These are phyloP conservation scores for Mortierella claussenii DNA, from an alignment of 192 early-diverging fungal genomes.

Conservation along the genomic window DNA sequence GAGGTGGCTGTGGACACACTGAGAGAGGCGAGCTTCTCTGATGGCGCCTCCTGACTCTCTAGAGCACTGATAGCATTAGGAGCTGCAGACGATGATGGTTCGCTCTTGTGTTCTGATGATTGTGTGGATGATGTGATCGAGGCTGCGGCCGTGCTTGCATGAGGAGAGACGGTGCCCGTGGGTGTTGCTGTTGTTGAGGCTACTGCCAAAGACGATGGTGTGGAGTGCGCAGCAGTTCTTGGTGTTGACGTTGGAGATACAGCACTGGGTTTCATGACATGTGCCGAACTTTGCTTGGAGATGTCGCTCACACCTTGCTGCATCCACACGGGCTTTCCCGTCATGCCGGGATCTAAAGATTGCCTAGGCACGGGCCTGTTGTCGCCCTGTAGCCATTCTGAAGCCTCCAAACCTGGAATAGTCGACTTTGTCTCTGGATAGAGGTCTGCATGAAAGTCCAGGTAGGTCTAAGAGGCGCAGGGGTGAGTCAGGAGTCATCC, in stretches of 20 bases:
- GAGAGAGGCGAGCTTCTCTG: not conserved
- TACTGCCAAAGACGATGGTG: not conserved
- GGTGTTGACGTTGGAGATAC: not conserved
- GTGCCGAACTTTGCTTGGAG: not conserved
- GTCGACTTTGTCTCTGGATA: constrained; percentile 83
- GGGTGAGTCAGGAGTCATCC: too few species aligned
- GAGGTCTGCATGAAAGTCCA: constrained; percentile 87
- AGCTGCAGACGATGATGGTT: not conserved
- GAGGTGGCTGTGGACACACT: not conserved
- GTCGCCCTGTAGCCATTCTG: constrained; percentile 70
- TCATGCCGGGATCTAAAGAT: constrained; percentile 63
- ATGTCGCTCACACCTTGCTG: constrained; percentile 2
- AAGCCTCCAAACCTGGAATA: constrained; percentile 62
- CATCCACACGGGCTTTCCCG: constrained; percentile 21
- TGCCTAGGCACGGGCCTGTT: constrained; percentile 52
- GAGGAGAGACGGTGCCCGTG: not conserved
- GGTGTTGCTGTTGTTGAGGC: not conserved
- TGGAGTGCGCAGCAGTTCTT: not conserved
- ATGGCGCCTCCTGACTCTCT: not conserved
- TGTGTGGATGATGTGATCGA: constrained; percentile 1
- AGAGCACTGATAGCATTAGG: not conserved
- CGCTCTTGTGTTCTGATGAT: not conserved
- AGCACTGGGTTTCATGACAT: not conserved
- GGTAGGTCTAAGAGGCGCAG: constrained; percentile 73
- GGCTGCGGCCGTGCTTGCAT: not conserved